Evolutionary conservation across 495 filamentous ascomycete genomes (phyloP).

Genomic region (Podospora sp.): DNA sequence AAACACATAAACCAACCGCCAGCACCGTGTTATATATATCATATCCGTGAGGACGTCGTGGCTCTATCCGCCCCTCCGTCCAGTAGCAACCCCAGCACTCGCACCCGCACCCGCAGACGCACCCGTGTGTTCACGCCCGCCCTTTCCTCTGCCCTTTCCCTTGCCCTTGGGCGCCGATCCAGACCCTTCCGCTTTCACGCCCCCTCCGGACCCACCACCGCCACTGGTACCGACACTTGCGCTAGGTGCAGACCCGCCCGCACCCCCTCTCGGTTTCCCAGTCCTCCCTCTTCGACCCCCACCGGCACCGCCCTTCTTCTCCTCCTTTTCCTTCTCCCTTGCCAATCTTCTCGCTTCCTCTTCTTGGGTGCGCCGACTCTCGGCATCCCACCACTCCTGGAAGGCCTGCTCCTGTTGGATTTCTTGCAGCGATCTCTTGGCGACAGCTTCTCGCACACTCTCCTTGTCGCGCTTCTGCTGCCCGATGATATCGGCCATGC

Average conservation of each 20-base stretch:
- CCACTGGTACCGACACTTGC: neutral
- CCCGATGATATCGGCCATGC: conserved; percentile 84
- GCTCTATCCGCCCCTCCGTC: conserved; percentile 12
- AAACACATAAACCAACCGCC: neutral
- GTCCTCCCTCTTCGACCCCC: conserved; percentile 37
- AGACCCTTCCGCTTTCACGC: neutral
- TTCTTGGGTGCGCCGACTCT: conserved; percentile 69
- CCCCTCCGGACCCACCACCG: neutral
- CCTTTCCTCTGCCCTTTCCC: conserved; percentile 17
- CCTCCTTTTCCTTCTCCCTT: conserved; percentile 35
- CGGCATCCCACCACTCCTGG: conserved; percentile 96
- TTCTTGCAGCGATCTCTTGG: conserved; percentile 84
- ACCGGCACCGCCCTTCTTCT: conserved; percentile 20
- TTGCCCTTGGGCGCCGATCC: conserved; percentile 1
- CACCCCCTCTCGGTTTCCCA: conserved; percentile 27
- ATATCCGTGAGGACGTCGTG: conserved; percentile 15
- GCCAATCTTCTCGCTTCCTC: conserved; percentile 57
- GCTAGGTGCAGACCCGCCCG: neutral
- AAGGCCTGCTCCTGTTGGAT: conserved; percentile 97
- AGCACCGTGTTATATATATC: neutral
- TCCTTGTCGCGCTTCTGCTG: conserved; percentile 87
- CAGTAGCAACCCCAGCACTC: conserved; percentile 2
- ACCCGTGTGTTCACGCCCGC: conserved; percentile 12
- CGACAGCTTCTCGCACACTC: conserved; percentile 75
- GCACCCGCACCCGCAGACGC: neutral